A percentile compares a stretch with the other conserved stretches of the same genome.
These are phyloP conservation scores for Hyparrhenia diplandra DNA, from an alignment of 176 grass and related monocot species.

Conservation along the genomic window DNA sequence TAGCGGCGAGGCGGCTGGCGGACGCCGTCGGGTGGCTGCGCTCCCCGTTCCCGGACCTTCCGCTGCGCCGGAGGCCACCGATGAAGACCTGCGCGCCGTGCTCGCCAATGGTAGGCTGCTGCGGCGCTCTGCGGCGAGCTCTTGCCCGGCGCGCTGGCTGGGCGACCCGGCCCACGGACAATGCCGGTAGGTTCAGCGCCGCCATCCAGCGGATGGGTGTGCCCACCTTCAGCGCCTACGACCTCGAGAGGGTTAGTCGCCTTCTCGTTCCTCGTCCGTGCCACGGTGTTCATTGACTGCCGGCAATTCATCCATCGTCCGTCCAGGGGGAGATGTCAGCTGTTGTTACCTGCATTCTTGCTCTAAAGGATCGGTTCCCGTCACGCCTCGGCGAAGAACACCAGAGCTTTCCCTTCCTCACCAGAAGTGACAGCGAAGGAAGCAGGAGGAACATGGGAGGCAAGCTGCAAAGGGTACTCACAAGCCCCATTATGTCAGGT, in stretches of 20 bases:
- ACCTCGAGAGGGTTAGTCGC: conserved; percentile 47
- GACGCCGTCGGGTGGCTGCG: conserved; percentile 46
- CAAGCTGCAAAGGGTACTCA: conserved; percentile 43
- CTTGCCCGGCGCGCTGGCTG: conserved; percentile 40
- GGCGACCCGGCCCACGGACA: conserved; percentile 45
- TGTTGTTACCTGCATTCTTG: conserved; percentile 43
- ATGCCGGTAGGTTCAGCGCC: conserved; percentile 43
- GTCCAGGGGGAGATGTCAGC: conserved; percentile 43
- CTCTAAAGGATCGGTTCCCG: conserved; percentile 41
- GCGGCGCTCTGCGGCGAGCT: conserved; percentile 48
- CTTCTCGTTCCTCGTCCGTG: background rate
- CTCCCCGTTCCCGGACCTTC: conserved; percentile 40
- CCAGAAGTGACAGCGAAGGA: conserved; percentile 44
- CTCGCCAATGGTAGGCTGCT: conserved; percentile 44
- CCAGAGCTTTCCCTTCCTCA: conserved; percentile 9
- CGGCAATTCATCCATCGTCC: background rate
- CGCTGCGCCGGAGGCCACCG: conserved; percentile 35
- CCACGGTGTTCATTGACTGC: background rate
- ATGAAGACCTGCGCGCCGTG: conserved; percentile 42
- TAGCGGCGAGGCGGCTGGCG: conserved; percentile 45
- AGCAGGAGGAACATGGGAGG: conserved; percentile 25
- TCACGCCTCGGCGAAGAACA: background rate
- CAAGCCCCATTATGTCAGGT: conserved; percentile 59
- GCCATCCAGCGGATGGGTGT: conserved; percentile 46
- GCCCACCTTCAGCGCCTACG: conserved; percentile 40